These are phyloP conservation scores for Boletus holoroseus DNA, from an alignment of 1,284 basidiomycete species.

Conservation along the genomic window DNA sequence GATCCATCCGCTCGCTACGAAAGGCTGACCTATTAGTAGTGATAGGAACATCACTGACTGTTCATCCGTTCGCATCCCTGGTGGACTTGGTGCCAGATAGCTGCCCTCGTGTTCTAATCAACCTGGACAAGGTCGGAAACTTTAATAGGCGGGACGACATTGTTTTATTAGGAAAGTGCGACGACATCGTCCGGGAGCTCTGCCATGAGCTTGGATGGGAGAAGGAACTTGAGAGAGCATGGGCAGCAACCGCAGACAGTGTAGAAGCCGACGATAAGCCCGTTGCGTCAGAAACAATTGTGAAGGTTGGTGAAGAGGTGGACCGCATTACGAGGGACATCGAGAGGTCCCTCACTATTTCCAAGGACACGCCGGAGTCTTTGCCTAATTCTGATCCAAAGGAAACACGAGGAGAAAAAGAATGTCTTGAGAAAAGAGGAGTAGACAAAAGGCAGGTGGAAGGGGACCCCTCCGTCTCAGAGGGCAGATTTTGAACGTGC, in stretches of 20 bases:
- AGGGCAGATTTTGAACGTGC: constrained; percentile 5
- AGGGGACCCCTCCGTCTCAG: not conserved
- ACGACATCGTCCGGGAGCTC: constrained; percentile 55
- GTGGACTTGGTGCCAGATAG: constrained; percentile 42
- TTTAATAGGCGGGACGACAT: constrained; percentile 53
- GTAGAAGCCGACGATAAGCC: constrained; percentile 21
- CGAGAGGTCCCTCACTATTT: constrained; percentile 27
- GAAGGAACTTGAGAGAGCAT: constrained; percentile 52
- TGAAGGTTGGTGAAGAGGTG: constrained; percentile 31
- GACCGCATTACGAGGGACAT: constrained; percentile 35
- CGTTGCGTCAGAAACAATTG: constrained; percentile 10
- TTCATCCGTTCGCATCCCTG: constrained; percentile 71
- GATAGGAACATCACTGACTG: constrained; percentile 86
- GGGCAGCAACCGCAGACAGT: constrained; percentile 45
- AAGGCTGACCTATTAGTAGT: constrained; percentile 84
- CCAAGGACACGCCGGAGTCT: constrained; percentile 7
- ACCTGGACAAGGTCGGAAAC: constrained; percentile 60
- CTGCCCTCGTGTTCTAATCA: constrained; percentile 60
- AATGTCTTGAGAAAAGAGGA: not conserved
- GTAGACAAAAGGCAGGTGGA: not conserved
- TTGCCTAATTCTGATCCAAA: not conserved
- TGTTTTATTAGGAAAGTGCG: constrained; percentile 62
- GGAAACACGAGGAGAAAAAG: not conserved
- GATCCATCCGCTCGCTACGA: constrained; percentile 44
- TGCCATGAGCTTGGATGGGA: constrained; percentile 66